Evolutionary conservation across 2,329 filamentous ascomycete species (phyloP), one percentile per base, ranked within the genome.

Genomic region (Trichoderma polysporum): DNA sequence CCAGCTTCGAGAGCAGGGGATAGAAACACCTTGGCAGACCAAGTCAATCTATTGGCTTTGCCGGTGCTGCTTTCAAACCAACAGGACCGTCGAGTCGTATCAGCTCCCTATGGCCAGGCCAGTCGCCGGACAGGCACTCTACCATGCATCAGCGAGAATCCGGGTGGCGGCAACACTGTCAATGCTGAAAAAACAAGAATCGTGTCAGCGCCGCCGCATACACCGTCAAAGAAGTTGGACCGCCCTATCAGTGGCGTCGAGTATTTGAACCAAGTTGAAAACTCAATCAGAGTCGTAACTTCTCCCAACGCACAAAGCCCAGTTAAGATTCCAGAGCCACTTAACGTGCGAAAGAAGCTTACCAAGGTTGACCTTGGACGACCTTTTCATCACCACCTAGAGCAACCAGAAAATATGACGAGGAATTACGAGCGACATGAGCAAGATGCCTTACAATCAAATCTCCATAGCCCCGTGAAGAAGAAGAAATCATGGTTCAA

Each of bases 221-320:
- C 75, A 10, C 71, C 73, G n/a, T 71, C 72, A 15, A 77, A 71
- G 68, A 73, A 69, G 53, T 69, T 69, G 15, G 70, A 69, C 50
- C 79, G 80, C n/a, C 74, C 73, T 62, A 74, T 75, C 47, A 75
- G 72, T 15, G 79, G 77, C 13, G 71, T 85, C 7, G 79, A 83
- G 29, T 84, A 82, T 70, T 74, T 86, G 8, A 78, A 79, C 57
- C 78, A 76, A 35, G 79, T 80, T 2, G 81, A 84, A 66, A 80
- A 84, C 58, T 86, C 84, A 0, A 87, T 87, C 71, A 83, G 85
- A 6, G 74, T 87, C 5, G 85, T 87, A n/a, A 76, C 82, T 66
- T 85, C 85, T 3, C 82, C 83, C 3, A 78, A 78, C 1, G 75
- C 74, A 2, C 70, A 71, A n/a, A 77, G 73, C 53, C 75, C 76